phyloP scores from a whole-genome alignment of 2,329 filamentous ascomycete genomes.

The Alternaria triticimaculans region DNA sequence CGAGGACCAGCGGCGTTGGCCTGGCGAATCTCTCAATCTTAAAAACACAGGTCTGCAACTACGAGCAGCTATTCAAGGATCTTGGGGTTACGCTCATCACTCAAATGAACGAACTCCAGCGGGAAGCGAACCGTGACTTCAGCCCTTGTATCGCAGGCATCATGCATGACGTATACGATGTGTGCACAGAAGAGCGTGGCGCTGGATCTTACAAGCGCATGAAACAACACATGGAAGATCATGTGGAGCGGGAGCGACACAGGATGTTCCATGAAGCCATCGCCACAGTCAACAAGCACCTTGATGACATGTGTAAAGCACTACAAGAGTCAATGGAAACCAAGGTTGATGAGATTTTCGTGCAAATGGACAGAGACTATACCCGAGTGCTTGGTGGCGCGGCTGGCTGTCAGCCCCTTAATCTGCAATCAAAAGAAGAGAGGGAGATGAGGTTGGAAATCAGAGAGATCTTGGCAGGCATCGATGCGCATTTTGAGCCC shows the following conservation, averaged over 20 bases:
- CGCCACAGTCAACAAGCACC: conserved; percentile 48
- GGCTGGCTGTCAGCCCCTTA: conserved; percentile 2
- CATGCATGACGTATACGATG: conserved; percentile 58
- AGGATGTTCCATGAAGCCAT: conserved; percentile 60
- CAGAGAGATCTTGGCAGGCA: conserved; percentile 16
- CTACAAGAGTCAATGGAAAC: conserved; percentile 54
- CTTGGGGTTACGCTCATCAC: conserved; percentile 42
- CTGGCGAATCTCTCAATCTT: conserved; percentile 51
- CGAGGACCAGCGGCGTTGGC: conserved; percentile 48
- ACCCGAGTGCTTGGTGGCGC: conserved; percentile 42
- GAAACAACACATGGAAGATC: conserved; percentile 57
- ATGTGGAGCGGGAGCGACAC: conserved; percentile 52
- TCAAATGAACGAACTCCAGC: conserved; percentile 55
- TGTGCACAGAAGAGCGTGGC: conserved; percentile 55
- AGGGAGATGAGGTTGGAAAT: conserved; percentile 21
- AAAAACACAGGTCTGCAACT: conserved; percentile 51
- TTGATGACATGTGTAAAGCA: conserved; percentile 53
- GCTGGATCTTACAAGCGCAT: conserved; percentile 59
- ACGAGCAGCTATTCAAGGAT: conserved; percentile 51
- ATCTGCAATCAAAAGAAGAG: conserved; percentile 17
- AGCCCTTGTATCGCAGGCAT: conserved; percentile 54
- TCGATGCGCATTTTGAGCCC: conserved; percentile 31
- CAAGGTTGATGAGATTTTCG: conserved; percentile 54
- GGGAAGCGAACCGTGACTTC: conserved; percentile 63
- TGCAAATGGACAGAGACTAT: conserved; percentile 49